These are phyloP conservation scores for Phyllachora maydis DNA, from an alignment of 2,329 filamentous ascomycete species.

Conservation along the genomic window DNA sequence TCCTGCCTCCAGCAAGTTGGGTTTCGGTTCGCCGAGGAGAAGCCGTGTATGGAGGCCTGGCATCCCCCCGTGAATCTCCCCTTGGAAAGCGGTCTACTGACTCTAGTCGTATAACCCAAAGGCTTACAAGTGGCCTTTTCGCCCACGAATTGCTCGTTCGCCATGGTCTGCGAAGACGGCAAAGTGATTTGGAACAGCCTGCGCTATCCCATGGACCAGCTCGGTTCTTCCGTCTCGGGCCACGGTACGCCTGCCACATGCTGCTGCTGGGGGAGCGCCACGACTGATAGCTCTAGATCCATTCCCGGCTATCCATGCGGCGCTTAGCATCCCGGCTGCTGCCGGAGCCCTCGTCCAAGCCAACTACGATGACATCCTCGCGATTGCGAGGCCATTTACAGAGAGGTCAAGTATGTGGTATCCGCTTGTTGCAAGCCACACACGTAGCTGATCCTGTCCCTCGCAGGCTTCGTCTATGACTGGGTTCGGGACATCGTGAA, in stretches of 20 bases:
- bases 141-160: slow-evolving; percentile 35
- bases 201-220: slow-evolving; percentile 24
- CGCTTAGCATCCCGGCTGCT: slow-evolving; percentile 31
- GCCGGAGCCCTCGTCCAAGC: slow-evolving; percentile 20
- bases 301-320: slow-evolving; percentile 37
- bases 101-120: slow-evolving; percentile 14
- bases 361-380: slow-evolving; percentile 52
- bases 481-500: slow-evolving; percentile 48
- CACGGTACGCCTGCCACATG: too few species aligned
- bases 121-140: slow-evolving; percentile 40
- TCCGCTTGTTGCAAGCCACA: slow-evolving; percentile 1
- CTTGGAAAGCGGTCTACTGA: too few species aligned
- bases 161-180: slow-evolving; percentile 35
- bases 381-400: slow-evolving; percentile 34
- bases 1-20: slow-evolving; percentile 57
- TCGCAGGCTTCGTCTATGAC: slow-evolving; percentile 33
- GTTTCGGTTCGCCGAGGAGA: slow-evolving; percentile 47
- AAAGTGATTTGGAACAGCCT: slow-evolving; percentile 37
- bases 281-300: slow-evolving; percentile 21
- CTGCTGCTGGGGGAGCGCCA: too few species aligned
- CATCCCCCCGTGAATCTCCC: neutral
- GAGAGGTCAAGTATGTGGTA: slow-evolving; percentile 15
- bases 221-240: slow-evolving; percentile 23
- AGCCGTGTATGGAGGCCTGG: slow-evolving; percentile 30
- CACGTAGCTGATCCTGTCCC: neutral